Evolutionary conservation across 306 rosid genomes (phyloP).

Genomic region (Glycine soja): DNA sequence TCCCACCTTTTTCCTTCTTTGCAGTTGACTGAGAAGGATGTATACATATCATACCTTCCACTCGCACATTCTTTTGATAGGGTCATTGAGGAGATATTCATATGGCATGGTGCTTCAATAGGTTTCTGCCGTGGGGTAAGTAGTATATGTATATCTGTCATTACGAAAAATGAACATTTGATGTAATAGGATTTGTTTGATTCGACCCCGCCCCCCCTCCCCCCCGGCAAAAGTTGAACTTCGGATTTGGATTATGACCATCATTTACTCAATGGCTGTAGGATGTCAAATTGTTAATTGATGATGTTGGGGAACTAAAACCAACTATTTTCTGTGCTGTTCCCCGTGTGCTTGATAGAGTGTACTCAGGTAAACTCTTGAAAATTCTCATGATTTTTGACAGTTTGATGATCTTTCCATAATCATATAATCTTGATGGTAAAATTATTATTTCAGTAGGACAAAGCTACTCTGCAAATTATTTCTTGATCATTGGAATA

Average conservation of each 20-base stretch:
- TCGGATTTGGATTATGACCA: conserved; percentile 29
- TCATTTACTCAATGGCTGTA: conserved; percentile 49
- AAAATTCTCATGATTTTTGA: background rate
- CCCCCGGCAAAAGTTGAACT: conserved; percentile 19
- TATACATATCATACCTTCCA: conserved; percentile 93
- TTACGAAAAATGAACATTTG: conserved; percentile 21
- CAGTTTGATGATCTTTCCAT: background rate
- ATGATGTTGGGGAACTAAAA: conserved; percentile 90
- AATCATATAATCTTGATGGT: conserved; percentile 31
- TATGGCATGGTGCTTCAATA: conserved; percentile 86
- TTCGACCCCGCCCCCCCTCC: no score
- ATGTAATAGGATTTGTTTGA: background rate
- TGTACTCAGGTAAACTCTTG: conserved; percentile 69
- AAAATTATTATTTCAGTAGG: conserved; percentile 34
- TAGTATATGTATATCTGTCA: conserved; percentile 11
- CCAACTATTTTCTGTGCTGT: conserved; percentile 96
- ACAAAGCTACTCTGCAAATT: conserved; percentile 30
- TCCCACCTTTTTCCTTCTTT: conserved; percentile 39
- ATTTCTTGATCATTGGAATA: conserved; percentile 38
- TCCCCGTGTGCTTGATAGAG: conserved; percentile 95
- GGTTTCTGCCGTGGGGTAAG: conserved; percentile 99
- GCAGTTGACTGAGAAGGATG: conserved; percentile 74
- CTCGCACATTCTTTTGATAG: conserved; percentile 96
- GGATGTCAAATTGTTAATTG: conserved; percentile 91
- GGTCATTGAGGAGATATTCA: conserved; percentile 91